A percentile compares a stretch with the other conserved stretches of the same genome.
Evolutionary conservation across 495 filamentous ascomycete species (phyloP).

Genomic region (Cercophora sp.): DNA sequence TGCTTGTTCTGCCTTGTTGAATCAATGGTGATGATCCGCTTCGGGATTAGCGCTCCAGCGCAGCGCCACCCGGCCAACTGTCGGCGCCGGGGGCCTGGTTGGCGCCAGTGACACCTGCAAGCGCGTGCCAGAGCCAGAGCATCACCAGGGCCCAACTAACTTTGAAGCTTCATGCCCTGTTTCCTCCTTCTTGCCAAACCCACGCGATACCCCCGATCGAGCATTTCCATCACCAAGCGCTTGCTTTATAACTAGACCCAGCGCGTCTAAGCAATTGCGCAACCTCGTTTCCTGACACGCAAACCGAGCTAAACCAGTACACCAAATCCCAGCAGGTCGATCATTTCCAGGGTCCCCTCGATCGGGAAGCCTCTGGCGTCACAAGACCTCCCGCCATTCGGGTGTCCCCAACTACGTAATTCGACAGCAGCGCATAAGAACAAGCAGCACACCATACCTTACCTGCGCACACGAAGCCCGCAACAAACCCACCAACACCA

Average conservation of each 20-base stretch:
- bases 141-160: neutral
- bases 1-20: too few relatives aligned
- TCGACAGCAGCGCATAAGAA: neutral
- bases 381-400: slow-evolving; percentile 9
- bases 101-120: slow-evolving; percentile 10
- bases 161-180: neutral
- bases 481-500: neutral
- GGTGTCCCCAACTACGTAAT: slow-evolving; percentile 13
- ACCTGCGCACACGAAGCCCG: neutral
- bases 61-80: neutral
- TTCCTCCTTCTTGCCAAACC: too few relatives aligned
- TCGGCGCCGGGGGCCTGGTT: neutral
- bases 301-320: neutral
- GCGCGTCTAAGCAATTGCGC: neutral
- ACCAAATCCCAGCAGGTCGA: neutral
- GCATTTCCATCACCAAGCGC: too few relatives aligned
- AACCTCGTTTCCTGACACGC: neutral
- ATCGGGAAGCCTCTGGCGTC: slow-evolving; percentile 9
- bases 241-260: neutral
- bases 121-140: slow-evolving; percentile 11
- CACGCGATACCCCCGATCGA: too few relatives aligned
- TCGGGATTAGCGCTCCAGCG: slow-evolving; percentile 5
- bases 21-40: too few relatives aligned
- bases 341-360: slow-evolving; percentile 3
- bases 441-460: neutral